A percentile compares a stretch with the other conserved stretches of the same genome.
Conservation (phyloP, 164 flowering plant species). For the Buxus sempervirens region DNA sequence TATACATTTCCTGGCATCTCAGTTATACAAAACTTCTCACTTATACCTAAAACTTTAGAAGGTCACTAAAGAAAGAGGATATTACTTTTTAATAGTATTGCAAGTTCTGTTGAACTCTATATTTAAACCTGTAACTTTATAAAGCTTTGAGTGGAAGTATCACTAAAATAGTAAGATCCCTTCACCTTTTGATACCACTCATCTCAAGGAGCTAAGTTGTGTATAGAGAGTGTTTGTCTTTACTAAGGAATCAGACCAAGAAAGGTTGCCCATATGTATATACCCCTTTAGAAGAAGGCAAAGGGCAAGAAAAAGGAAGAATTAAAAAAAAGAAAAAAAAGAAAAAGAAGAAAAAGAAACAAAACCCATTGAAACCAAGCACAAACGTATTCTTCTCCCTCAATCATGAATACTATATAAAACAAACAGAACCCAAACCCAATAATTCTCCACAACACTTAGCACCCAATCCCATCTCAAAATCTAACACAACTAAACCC, state of each 20-base stretch:
- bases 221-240: conserved; percentile 17
- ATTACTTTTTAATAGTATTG: too few species aligned
- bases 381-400: not conserved
- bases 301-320: too few species aligned
- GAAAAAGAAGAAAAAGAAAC: not conserved
- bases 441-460: conserved; percentile 15
- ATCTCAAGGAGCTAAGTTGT: conserved; percentile 4
- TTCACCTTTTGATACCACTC: conserved; percentile 2
- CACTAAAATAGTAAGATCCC: too few species aligned
- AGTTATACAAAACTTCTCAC: too few species aligned
- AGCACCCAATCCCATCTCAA: conserved; percentile 8
- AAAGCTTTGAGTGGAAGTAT: too few species aligned
- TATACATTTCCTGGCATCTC: too few species aligned
- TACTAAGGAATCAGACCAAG: conserved; percentile 11
- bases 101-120: too few species aligned
- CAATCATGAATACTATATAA: conserved; percentile 5
- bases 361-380: not conserved
- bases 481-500: conserved; percentile 25
- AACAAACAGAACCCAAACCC: too few species aligned
- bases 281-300: too few species aligned
- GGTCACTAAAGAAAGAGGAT: too few species aligned
- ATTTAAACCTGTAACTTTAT: too few species aligned
- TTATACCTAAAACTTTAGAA: too few species aligned
- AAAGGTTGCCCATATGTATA: conserved; percentile 9
- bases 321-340: not conserved